A percentile compares a stretch with the other conserved stretches of the same genome.
phyloP scores from a whole-genome alignment of 2,329 filamentous ascomycete genomes.

The Pleoardoris graminearum region DNA sequence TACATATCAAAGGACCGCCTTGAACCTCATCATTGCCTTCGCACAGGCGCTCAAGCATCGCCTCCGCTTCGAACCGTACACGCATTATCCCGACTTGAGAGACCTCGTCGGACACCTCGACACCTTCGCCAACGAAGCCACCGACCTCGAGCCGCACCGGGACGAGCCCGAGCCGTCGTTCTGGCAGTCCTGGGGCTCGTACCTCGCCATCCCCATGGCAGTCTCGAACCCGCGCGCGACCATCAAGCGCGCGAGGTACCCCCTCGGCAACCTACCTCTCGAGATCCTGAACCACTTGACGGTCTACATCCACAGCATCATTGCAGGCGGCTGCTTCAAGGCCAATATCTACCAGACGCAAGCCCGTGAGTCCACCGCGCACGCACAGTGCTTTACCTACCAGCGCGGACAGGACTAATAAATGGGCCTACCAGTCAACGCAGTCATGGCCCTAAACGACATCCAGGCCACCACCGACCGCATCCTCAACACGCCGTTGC shows the following conservation, averaged over 20 bases:
- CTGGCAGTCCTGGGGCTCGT: constrained; percentile 64
- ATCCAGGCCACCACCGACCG: constrained; percentile 71
- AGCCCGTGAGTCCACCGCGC: constrained; percentile 41
- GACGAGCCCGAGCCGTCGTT: background rate
- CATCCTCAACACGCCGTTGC: constrained; percentile 79
- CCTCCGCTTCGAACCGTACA: constrained; percentile 81
- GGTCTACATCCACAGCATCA: constrained; percentile 65
- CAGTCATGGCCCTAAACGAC: constrained; percentile 69
- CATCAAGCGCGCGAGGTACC: constrained; percentile 71
- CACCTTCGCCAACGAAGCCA: constrained; percentile 66
- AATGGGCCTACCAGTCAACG: constrained; percentile 52
- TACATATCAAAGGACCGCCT: constrained; percentile 65
- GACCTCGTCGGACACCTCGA: constrained; percentile 72
- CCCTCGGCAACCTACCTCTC: constrained; percentile 78
- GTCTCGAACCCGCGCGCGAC: constrained; percentile 76
- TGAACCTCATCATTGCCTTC: constrained; percentile 79
- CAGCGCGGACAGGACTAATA: background rate
- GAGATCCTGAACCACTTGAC: constrained; percentile 77
- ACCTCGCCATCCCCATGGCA: constrained; percentile 75
- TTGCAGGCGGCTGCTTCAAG: constrained; percentile 58
- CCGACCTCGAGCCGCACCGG: constrained; percentile 20
- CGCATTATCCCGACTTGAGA: constrained; percentile 72
- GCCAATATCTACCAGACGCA: constrained; percentile 63
- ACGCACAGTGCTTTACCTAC: constrained; percentile 29
- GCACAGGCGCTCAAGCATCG: constrained; percentile 77